Evolutionary conservation across 2,329 filamentous ascomycete genomes (phyloP).

Genomic region (Beauveria bassiana): DNA sequence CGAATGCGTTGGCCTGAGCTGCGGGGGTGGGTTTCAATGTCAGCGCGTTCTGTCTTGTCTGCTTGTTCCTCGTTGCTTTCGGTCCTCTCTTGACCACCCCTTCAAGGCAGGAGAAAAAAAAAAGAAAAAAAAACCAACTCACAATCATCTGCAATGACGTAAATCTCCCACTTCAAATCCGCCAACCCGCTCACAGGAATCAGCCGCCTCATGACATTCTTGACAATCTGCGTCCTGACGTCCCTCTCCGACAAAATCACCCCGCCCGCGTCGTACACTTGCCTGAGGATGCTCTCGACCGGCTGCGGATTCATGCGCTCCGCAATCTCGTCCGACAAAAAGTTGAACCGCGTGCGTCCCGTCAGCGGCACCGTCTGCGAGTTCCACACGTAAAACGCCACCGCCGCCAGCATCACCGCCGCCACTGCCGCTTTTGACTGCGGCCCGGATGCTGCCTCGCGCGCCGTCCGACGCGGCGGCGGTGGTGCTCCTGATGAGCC

Average conservation of each 20-base stretch:
- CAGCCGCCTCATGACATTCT: constrained; percentile 56
- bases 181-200: constrained; percentile 59
- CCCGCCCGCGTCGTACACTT: constrained; percentile 42
- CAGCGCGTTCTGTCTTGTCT: neutral
- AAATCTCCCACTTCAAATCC: constrained; percentile 59
- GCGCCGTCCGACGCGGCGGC: neutral
- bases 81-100: neutral
- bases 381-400: constrained; percentile 58
- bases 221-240: constrained; percentile 47
- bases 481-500: neutral
- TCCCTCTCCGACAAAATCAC: constrained; percentile 54
- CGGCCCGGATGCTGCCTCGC: neutral
- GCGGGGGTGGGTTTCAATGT: neutral
- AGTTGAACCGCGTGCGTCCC: constrained; percentile 66
- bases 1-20: constrained; percentile 63
- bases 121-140: constrained; percentile 16
- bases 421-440: constrained; percentile 19
- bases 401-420: constrained; percentile 34
- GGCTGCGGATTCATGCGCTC: constrained; percentile 28
- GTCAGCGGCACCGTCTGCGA: constrained; percentile 67
- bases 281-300: constrained; percentile 38
- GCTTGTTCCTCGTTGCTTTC: neutral
- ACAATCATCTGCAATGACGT: constrained; percentile 61
- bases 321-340: constrained; percentile 49
- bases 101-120: no score